phyloP scores from a whole-genome alignment of 352 stramenopile species.

The Thalassiosira exigua region DNA sequence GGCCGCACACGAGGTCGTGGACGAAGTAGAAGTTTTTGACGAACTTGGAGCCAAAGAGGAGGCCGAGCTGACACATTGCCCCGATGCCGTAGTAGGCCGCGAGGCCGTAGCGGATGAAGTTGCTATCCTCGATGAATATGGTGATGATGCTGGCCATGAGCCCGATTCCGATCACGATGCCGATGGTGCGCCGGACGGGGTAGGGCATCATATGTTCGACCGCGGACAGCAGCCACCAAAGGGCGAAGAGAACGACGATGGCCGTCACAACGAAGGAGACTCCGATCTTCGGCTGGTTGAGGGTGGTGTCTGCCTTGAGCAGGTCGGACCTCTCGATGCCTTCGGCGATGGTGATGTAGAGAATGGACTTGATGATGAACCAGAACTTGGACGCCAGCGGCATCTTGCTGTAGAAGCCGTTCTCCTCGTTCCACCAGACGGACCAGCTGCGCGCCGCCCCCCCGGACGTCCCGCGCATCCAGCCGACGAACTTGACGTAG shows the following conservation, averaged over 20 bases:
- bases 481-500: conserved; percentile 91
- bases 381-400: conserved; percentile 90
- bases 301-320: conserved; percentile 71
- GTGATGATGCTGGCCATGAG: conserved; percentile 69
- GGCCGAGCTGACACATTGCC: conserved; percentile 88
- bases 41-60: conserved; percentile 90
- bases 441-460: conserved; percentile 94
- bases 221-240: conserved; percentile 70
- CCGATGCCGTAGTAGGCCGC: conserved; percentile 92
- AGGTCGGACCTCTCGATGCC: conserved; percentile 88
- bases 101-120: conserved; percentile 90
- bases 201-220: conserved; percentile 78
- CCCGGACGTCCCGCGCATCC: conserved; percentile 92
- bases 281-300: conserved; percentile 85
- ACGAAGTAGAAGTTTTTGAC: conserved; percentile 92
- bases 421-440: conserved; percentile 96
- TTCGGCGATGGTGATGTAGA: conserved; percentile 89
- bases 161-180: conserved; percentile 80
- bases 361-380: conserved; percentile 89
- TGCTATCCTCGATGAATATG: conserved; percentile 83
- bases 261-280: conserved; percentile 85
- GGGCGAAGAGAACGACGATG: conserved; percentile 84
- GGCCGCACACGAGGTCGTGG: conserved; percentile 92
- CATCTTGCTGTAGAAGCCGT: conserved; percentile 91
- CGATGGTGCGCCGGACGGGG: conserved; percentile 77